These are phyloP conservation scores for Gossypium herbaceum DNA, from an alignment of 345 rosid species.

Conservation along the genomic window DNA sequence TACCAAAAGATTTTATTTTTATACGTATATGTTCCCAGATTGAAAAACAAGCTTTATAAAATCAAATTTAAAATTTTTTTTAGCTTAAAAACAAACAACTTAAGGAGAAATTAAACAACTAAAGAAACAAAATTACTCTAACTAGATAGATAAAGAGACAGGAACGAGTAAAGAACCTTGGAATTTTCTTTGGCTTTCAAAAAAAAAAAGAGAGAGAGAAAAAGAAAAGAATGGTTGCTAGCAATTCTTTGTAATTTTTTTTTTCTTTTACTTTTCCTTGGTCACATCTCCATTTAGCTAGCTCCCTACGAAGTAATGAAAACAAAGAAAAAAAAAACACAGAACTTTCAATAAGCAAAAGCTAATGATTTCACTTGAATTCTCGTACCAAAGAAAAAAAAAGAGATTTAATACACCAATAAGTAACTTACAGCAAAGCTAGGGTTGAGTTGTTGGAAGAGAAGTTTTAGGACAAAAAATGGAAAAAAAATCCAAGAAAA, in stretches of 20 bases:
- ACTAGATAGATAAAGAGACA: not conserved
- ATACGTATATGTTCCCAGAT: not conserved
- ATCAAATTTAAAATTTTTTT: not conserved
- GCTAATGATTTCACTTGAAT: constrained; percentile 2
- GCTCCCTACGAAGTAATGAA: not conserved
- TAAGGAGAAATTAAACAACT: not conserved
- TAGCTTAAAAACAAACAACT: not conserved
- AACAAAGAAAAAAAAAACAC: not conserved
- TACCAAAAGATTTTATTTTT: not conserved
- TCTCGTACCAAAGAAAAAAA: not conserved
- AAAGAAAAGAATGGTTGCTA: not conserved
- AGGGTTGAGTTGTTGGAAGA: constrained; percentile 19
- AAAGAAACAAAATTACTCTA: not conserved
- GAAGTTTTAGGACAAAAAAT: not conserved
- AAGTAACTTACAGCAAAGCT: constrained; percentile 13
- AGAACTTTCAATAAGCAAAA: not conserved
- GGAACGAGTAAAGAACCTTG: not conserved
- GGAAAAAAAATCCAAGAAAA: constrained; percentile 13
- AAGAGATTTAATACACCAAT: not conserved
- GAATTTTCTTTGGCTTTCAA: not conserved
- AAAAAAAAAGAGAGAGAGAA: not conserved
- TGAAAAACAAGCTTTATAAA: not conserved
- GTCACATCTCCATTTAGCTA: not conserved
- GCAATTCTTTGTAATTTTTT: not conserved
- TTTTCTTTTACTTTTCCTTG: not conserved